A percentile compares a stretch with the other conserved stretches of the same genome.
phyloP scores from a whole-genome alignment of 2,329 filamentous ascomycete species.

The Sphaerulina populicola region DNA sequence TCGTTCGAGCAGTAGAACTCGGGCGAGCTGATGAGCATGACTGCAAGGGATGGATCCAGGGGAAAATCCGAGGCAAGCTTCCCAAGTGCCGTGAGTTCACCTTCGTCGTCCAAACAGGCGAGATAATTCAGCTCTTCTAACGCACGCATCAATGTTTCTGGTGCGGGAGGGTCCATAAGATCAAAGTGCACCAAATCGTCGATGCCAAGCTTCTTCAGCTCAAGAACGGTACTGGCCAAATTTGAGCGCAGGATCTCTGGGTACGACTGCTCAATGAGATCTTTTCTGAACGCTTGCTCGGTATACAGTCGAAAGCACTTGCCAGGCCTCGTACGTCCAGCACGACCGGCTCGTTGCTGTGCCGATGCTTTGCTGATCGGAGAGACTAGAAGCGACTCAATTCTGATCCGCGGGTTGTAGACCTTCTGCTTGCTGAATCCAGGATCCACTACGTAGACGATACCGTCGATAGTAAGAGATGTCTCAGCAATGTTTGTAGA shows the following conservation, averaged over 20 bases:
- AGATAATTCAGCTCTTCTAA: constrained; percentile 96
- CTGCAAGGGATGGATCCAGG: constrained; percentile 83
- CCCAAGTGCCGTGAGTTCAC: constrained; percentile 79
- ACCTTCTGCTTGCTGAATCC: constrained; percentile 99
- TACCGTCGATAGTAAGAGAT: constrained; percentile 93
- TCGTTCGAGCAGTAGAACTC: constrained; percentile 99
- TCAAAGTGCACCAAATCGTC: constrained; percentile 97
- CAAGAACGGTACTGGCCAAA: constrained; percentile 84
- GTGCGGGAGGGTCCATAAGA: constrained; percentile 94
- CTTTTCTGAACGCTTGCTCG: constrained; percentile 91
- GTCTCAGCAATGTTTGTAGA: constrained; percentile 98
- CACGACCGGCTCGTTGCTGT: constrained; percentile 95
- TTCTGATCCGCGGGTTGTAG: constrained; percentile 92
- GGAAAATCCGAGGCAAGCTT: constrained; percentile 89
- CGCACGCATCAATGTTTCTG: constrained; percentile 96
- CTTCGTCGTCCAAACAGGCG: constrained; percentile 91
- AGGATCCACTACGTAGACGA: constrained; percentile 98
- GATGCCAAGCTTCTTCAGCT: constrained; percentile 93
- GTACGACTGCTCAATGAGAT: constrained; percentile 94
- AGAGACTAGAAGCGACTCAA: constrained; percentile 94
- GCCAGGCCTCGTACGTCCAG: constrained; percentile 93
- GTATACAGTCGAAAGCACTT: constrained; percentile 98
- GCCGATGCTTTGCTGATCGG: constrained; percentile 97
- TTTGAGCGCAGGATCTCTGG: constrained; percentile 94
- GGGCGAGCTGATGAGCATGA: constrained; percentile 95